Conservation (phyloP, 139 green algal species). For the Chlorella sp. region DNA sequence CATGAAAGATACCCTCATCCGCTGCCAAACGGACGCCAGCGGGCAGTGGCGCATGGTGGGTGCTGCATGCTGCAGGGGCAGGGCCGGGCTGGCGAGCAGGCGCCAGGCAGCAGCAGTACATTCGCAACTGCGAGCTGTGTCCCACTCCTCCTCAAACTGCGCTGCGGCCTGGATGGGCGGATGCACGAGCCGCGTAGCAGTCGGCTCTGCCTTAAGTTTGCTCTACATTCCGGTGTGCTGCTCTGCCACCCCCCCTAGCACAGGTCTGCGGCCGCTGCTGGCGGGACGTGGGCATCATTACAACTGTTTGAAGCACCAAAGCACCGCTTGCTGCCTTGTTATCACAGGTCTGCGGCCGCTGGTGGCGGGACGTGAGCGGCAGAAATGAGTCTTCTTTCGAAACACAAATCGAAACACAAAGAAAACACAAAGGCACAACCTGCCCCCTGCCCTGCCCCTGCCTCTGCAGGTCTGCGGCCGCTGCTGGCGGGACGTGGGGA, state of each 20-base stretch:
- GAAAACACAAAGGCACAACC: slow-evolving; percentile 19
- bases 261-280: slow-evolving; percentile 60
- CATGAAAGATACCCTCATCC: slow-evolving; percentile 42
- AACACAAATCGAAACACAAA: too few relatives aligned
- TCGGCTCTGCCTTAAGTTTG: background rate
- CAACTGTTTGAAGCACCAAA: too few relatives aligned
- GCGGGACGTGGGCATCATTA: too few relatives aligned
- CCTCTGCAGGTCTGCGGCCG: slow-evolving; percentile 51
- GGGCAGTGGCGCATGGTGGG: slow-evolving; percentile 3
- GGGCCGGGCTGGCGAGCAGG: background rate
- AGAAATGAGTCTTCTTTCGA: too few relatives aligned
- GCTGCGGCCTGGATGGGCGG: too few relatives aligned
- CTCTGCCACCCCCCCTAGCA: background rate
- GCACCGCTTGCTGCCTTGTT: too few relatives aligned
- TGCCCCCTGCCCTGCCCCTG: background rate
- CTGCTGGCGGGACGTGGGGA: slow-evolving; percentile 51
- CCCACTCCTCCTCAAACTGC: too few relatives aligned
- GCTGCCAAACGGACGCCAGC: slow-evolving; percentile 4
- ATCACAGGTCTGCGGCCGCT: slow-evolving; percentile 54
- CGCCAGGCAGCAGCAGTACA: background rate
- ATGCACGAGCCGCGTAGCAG: too few relatives aligned
- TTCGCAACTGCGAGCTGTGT: background rate
- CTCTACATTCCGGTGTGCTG: too few relatives aligned
- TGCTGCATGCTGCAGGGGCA: background rate
- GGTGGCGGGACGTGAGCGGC: slow-evolving; percentile 49